Conservation (phyloP, 257 asterid species). For the Salvia miltiorrhiza region DNA sequence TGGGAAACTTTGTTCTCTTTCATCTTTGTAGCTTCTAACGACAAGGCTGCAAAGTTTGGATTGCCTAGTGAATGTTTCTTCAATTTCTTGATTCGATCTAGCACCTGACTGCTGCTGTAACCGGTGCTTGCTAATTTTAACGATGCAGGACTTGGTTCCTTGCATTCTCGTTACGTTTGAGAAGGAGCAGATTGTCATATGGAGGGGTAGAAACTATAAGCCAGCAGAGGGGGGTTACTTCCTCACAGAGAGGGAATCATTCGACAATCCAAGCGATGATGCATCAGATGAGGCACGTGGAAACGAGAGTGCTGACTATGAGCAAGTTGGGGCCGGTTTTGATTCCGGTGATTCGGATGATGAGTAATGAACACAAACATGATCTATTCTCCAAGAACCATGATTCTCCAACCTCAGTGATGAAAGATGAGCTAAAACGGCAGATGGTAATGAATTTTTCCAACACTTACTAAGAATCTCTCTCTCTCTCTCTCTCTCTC, state of each 20-base stretch:
- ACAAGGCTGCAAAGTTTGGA: background rate
- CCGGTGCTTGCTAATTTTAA: background rate
- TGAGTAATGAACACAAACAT: conserved; percentile 7
- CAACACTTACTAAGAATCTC: too few relatives aligned
- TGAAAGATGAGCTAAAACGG: background rate
- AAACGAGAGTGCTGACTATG: conserved; percentile 19
- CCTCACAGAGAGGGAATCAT: conserved; percentile 52
- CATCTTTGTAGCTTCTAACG: background rate
- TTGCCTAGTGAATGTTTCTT: background rate
- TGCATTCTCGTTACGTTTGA: conserved; percentile 83
- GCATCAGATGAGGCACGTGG: conserved; percentile 14
- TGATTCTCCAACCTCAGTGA: background rate
- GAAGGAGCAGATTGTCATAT: conserved; percentile 85
- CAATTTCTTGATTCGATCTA: background rate
- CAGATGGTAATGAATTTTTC: background rate
- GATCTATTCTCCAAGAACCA: background rate
- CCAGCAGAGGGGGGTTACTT: conserved; percentile 62
- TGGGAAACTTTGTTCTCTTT: background rate
- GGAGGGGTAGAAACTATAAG: conserved; percentile 80
- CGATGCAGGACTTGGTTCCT: conserved; percentile 75
- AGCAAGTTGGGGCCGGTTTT: conserved; percentile 12
- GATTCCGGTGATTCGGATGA: conserved; percentile 44
- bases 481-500: background rate
- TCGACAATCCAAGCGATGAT: conserved; percentile 32
- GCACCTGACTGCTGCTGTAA: background rate